These are phyloP conservation scores for Suillus brevipes DNA, from an alignment of 768 basidiomycete genomes.

Conservation along the genomic window DNA sequence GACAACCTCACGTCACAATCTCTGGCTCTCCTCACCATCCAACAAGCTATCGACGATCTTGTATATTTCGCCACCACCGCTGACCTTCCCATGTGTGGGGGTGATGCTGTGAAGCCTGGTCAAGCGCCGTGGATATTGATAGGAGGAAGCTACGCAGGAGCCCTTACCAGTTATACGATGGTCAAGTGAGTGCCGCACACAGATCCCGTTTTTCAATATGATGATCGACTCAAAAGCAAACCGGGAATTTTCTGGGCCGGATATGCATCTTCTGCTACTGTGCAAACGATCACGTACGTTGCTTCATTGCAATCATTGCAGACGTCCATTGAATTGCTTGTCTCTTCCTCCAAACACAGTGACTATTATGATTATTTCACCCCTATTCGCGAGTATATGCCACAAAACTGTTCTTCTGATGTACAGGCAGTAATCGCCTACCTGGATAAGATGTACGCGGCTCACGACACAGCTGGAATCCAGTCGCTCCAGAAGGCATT, in stretches of 20 bases:
- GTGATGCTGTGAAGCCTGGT: constrained; percentile 56
- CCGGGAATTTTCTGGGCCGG: constrained; percentile 42
- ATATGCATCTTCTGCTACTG: constrained; percentile 47
- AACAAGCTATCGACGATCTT: constrained; percentile 74
- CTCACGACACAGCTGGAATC: constrained; percentile 45
- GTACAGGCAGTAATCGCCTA: constrained; percentile 62
- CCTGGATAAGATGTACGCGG: constrained; percentile 56
- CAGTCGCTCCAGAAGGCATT: constrained; percentile 56
- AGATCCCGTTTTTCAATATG: neutral
- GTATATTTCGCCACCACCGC: constrained; percentile 70
- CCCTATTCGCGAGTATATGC: constrained; percentile 67
- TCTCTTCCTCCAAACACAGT: constrained; percentile 5
- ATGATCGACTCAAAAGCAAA: constrained; percentile 26
- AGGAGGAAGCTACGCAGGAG: constrained; percentile 46
- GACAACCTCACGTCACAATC: constrained; percentile 58
- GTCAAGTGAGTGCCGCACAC: constrained; percentile 48
- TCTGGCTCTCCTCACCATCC: constrained; percentile 61
- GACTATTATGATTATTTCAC: constrained; percentile 53
- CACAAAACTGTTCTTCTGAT: constrained; percentile 72
- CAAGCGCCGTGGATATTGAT: constrained; percentile 43
- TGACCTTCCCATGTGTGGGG: constrained; percentile 65
- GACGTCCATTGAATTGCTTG: neutral
- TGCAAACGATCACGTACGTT: constrained; percentile 43
- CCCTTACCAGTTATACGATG: constrained; percentile 63
- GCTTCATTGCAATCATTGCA: constrained; percentile 34